phyloP scores from a whole-genome alignment of 148 eudicot genomes.

The Nepenthes gracilis region DNA sequence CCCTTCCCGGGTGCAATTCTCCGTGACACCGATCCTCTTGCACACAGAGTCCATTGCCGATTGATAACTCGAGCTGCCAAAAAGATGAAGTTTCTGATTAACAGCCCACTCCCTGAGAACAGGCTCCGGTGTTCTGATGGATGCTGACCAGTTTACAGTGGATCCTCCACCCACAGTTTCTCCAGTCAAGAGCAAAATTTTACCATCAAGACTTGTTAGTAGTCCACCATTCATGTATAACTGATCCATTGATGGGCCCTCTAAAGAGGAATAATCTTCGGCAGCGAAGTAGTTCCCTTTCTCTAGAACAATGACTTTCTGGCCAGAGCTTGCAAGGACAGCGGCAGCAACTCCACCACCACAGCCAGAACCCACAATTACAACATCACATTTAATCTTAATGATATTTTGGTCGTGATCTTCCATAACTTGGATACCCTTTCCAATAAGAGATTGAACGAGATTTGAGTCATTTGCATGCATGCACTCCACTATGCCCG shows the following conservation, averaged over 20 bases:
- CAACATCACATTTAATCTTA: slow-evolving; percentile 48
- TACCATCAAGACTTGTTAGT: slow-evolving; percentile 36
- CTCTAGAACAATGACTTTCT: slow-evolving; percentile 58
- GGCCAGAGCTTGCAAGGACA: slow-evolving; percentile 40
- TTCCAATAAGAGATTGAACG: slow-evolving; percentile 21
- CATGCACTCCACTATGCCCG: slow-evolving; percentile 32
- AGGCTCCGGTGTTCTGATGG: slow-evolving; percentile 35
- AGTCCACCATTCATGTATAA: slow-evolving; percentile 38
- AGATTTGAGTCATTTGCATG: slow-evolving; percentile 20
- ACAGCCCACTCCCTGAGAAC: slow-evolving; percentile 49
- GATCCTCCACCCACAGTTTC: slow-evolving; percentile 62
- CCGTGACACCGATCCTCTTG: slow-evolving; percentile 47
- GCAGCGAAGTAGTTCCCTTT: slow-evolving; percentile 54
- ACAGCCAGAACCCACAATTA: slow-evolving; percentile 59
- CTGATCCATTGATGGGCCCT: slow-evolving; percentile 50
- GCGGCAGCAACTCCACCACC: slow-evolving; percentile 76
- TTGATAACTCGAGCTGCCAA: slow-evolving; percentile 31
- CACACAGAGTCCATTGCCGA: slow-evolving; percentile 45
- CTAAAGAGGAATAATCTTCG: slow-evolving; percentile 41
- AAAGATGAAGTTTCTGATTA: slow-evolving; percentile 24
- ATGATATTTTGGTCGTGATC: slow-evolving; percentile 15
- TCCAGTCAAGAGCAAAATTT: slow-evolving; percentile 37
- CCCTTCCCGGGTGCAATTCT: slow-evolving; percentile 38
- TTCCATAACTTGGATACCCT: slow-evolving; percentile 38
- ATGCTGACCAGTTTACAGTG: slow-evolving; percentile 63